Evolutionary conservation across 2,329 filamentous ascomycete genomes (phyloP).

Genomic region (Colletotrichum sp.): DNA sequence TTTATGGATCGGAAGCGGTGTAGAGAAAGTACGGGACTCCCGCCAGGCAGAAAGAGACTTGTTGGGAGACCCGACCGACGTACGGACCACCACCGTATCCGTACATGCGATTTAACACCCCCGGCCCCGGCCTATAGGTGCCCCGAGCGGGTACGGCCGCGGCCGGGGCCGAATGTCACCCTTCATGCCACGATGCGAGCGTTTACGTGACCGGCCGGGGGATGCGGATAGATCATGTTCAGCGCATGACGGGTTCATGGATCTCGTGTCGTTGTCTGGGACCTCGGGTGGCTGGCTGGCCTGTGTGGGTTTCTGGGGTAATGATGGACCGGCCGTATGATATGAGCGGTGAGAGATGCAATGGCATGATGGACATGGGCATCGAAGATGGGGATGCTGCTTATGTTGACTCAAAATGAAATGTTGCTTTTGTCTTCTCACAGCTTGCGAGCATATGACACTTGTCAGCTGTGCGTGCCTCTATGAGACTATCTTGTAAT

Average conservation of each 20-base stretch:
- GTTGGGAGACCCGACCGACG: background rate
- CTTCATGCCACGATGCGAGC: background rate
- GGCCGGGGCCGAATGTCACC: background rate
- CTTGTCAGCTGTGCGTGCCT: background rate
- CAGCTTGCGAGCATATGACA: background rate
- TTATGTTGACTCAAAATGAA: background rate
- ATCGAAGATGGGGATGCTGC: background rate
- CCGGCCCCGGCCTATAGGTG: background rate
- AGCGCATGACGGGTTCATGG: background rate
- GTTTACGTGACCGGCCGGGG: background rate
- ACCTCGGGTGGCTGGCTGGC: background rate
- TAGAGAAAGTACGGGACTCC: background rate
- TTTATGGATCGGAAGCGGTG: background rate
- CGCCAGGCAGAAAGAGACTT: background rate
- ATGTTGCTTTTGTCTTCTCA: conserved; percentile 1
- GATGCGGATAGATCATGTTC: background rate
- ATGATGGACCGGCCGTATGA: background rate
- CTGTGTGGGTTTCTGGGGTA: background rate
- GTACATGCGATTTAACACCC: background rate
- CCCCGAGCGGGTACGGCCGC: background rate
- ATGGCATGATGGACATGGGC: background rate
- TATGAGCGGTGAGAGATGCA: background rate
- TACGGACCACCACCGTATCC: background rate
- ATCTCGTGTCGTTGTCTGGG: background rate
- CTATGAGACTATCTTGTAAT: background rate